These are phyloP conservation scores for Fusarium sp. DNA, from an alignment of 2,329 filamentous ascomycete genomes.

Conservation along the genomic window DNA sequence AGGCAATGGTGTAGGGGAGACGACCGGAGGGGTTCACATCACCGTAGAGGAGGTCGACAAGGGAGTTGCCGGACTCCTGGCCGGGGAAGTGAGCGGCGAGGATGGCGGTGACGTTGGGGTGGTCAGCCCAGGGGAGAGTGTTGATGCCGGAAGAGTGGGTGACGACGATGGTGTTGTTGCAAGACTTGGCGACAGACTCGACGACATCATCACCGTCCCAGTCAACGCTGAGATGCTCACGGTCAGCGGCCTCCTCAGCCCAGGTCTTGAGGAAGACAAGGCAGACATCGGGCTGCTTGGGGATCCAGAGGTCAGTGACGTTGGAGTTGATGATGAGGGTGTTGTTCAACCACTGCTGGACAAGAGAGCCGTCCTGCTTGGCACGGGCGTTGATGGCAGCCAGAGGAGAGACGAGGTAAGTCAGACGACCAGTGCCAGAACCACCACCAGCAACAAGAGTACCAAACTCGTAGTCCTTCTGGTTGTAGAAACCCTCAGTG, in stretches of 20 bases:
- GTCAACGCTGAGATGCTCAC: slow-evolving; percentile 66
- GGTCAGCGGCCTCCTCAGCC: slow-evolving; percentile 73
- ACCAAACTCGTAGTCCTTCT: slow-evolving; percentile 72
- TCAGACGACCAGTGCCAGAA: slow-evolving; percentile 57
- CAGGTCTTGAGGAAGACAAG: slow-evolving; percentile 76
- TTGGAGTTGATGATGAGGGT: slow-evolving; percentile 56
- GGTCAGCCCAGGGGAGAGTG: slow-evolving; percentile 76
- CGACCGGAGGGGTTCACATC: slow-evolving; percentile 76
- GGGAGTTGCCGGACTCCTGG: slow-evolving; percentile 76
- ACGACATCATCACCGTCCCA: slow-evolving; percentile 74
- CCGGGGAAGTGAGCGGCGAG: slow-evolving; percentile 78
- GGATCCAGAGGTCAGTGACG: slow-evolving; percentile 61
- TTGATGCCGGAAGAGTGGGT: slow-evolving; percentile 77
- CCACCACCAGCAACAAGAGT: slow-evolving; percentile 71
- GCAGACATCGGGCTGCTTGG: slow-evolving; percentile 72
- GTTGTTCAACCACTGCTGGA: slow-evolving; percentile 63
- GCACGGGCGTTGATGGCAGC: slow-evolving; percentile 61
- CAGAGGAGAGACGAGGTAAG: slow-evolving; percentile 56
- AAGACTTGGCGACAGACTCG: slow-evolving; percentile 70
- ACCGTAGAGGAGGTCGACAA: slow-evolving; percentile 77
- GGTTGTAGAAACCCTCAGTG: slow-evolving; percentile 75
- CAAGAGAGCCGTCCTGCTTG: slow-evolving; percentile 60
- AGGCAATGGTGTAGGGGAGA: slow-evolving; percentile 79
- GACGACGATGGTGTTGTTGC: slow-evolving; percentile 75
- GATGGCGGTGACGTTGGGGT: slow-evolving; percentile 75